Conservation (phyloP, 129 eudicot species). For the Sambucus nigra region DNA sequence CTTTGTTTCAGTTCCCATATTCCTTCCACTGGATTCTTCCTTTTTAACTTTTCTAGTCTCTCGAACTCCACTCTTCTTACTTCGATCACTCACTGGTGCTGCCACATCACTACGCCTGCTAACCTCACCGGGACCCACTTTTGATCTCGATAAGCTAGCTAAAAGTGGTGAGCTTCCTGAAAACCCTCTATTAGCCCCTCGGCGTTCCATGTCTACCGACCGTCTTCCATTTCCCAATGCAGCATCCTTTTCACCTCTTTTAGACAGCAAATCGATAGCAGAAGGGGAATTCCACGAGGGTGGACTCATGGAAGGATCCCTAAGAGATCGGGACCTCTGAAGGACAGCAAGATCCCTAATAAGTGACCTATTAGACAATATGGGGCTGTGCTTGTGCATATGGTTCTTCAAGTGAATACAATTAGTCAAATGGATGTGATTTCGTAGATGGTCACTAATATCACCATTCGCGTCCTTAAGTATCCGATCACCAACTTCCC, state of each 20-base stretch:
- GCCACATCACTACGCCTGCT: slow-evolving; percentile 7
- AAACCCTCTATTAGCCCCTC: slow-evolving; percentile 19
- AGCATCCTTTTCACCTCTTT: slow-evolving; percentile 26
- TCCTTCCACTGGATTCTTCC: slow-evolving; percentile 38
- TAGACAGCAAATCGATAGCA: slow-evolving; percentile 29
- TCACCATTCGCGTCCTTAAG: slow-evolving; percentile 91
- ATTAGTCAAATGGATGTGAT: slow-evolving; percentile 88
- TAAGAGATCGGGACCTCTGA: slow-evolving; percentile 75
- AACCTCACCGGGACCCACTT: slow-evolving; percentile 18
- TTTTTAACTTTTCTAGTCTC: slow-evolving; percentile 33
- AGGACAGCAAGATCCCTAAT: slow-evolving; percentile 86
- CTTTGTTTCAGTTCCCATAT: slow-evolving; percentile 21
- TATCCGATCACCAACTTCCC: slow-evolving; percentile 80
- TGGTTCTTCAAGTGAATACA: slow-evolving; percentile 98
- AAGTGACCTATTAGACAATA: slow-evolving; percentile 58
- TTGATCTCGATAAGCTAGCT: slow-evolving; percentile 7
- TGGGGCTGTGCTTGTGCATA: slow-evolving; percentile 75
- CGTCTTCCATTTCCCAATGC: slow-evolving; percentile 40
- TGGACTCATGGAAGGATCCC: slow-evolving; percentile 92
- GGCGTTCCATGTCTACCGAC: slow-evolving; percentile 41
- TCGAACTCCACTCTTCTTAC: slow-evolving; percentile 14
- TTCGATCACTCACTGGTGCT: slow-evolving; percentile 18
- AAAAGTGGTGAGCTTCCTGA: slow-evolving; percentile 36
- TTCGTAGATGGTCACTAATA: slow-evolving; percentile 58
- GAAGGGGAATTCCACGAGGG: slow-evolving; percentile 74